These are phyloP conservation scores for Penicillium sp. DNA, from an alignment of 2,329 filamentous ascomycete species.

Conservation along the genomic window DNA sequence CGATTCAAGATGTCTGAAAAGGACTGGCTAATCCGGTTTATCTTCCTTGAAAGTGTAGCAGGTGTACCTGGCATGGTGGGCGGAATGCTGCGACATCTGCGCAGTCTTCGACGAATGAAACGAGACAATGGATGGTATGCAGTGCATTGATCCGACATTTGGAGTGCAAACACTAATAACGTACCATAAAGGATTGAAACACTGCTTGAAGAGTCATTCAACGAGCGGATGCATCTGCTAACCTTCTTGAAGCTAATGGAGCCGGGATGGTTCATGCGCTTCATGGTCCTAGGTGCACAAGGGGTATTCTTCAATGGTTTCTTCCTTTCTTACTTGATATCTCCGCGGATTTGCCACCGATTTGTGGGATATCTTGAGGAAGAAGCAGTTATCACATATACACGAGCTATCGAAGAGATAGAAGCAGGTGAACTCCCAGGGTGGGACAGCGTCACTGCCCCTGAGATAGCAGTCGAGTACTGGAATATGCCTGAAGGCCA, in stretches of 20 bases:
- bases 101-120: constrained; percentile 81
- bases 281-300: constrained; percentile 89
- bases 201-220: constrained; percentile 85
- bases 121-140: constrained; percentile 83
- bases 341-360: constrained; percentile 84
- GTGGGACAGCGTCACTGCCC: constrained; percentile 78
- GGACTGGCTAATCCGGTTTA: constrained; percentile 87
- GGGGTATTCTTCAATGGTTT: constrained; percentile 96
- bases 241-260: constrained; percentile 92
- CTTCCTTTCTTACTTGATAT: constrained; percentile 86
- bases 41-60: constrained; percentile 93
- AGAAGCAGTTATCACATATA: constrained; percentile 95
- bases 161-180: too few species aligned
- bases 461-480: constrained; percentile 87
- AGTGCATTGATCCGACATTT: too few species aligned
- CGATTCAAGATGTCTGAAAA: constrained; percentile 75
- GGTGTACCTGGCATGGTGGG: constrained; percentile 97
- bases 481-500: constrained; percentile 91
- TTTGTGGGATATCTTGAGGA: constrained; percentile 98
- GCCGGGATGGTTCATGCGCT: constrained; percentile 85
- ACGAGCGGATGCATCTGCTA: constrained; percentile 90
- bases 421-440: constrained; percentile 81
- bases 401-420: constrained; percentile 82
- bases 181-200: constrained; percentile 74
- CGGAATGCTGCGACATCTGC: constrained; percentile 88